Conservation (phyloP, 2,329 filamentous ascomycete species). For the Fusarium pseudoanthophilum region DNA sequence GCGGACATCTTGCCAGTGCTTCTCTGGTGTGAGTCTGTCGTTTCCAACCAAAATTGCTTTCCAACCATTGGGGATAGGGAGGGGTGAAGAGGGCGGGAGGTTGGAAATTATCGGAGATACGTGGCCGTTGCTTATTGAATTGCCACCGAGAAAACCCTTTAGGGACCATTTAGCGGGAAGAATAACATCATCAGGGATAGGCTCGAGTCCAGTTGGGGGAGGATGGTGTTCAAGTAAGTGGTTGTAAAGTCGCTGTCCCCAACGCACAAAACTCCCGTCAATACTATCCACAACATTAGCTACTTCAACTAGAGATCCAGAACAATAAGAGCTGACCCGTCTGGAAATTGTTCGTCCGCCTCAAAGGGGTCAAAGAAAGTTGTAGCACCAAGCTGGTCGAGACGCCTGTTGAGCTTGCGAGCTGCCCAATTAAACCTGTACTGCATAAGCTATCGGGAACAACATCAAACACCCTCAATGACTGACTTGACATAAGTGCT, state of each 20-base stretch:
- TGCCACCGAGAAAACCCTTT: conserved; percentile 18
- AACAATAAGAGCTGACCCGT: conserved; percentile 71
- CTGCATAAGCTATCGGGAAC: neutral
- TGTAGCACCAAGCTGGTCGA: conserved; percentile 83
- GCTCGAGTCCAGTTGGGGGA: conserved; percentile 70
- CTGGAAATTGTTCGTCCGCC: conserved; percentile 91
- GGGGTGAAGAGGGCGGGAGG: conserved; percentile 47
- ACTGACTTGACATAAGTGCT: conserved; percentile 90
- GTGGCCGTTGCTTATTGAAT: conserved; percentile 20
- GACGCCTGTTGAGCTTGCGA: conserved; percentile 84
- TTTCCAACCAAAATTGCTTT: conserved; percentile 72
- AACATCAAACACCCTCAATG: neutral
- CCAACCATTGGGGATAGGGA: conserved; percentile 68
- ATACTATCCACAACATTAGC: conserved; percentile 63
- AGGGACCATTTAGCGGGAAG: conserved; percentile 76
- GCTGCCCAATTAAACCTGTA: conserved; percentile 90
- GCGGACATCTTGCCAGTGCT: conserved; percentile 95
- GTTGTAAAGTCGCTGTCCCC: conserved; percentile 75
- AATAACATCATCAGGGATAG: conserved; percentile 78
- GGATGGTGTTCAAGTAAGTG: conserved; percentile 75
- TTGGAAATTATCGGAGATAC: conserved; percentile 24
- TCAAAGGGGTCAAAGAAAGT: conserved; percentile 84
- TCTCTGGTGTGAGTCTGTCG: conserved; percentile 74
- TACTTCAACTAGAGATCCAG: too few species aligned
- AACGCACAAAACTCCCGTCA: conserved; percentile 83